phyloP scores from a whole-genome alignment of 306 rosid species.

The Ammopiptanthus mongolicus region DNA sequence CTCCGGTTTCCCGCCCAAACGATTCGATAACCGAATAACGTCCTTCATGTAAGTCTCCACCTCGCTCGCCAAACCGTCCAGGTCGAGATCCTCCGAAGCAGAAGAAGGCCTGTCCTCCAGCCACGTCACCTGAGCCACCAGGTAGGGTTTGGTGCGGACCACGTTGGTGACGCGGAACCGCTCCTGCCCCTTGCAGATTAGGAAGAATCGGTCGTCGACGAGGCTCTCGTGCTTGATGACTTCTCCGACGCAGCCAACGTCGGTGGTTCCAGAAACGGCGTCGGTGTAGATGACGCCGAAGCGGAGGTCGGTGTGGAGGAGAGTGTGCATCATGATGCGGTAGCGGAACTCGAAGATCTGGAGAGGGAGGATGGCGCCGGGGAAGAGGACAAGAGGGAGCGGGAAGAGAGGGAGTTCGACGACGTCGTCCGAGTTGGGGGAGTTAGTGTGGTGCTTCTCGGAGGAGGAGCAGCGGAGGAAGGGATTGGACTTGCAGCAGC shows the following conservation, averaged over 20 bases:
- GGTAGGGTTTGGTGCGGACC: constrained; percentile 84
- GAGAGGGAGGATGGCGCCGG: constrained; percentile 88
- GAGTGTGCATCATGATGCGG: constrained; percentile 99
- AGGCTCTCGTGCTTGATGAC: constrained; percentile 95
- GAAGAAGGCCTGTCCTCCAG: constrained; percentile 94
- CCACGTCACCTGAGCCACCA: constrained; percentile 87
- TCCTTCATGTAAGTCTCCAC: constrained; percentile 91
- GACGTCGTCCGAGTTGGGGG: constrained; percentile 67
- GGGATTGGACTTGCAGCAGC: constrained; percentile 31
- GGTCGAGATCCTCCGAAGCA: constrained; percentile 55
- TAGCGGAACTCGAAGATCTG: constrained; percentile 99
- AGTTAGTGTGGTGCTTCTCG: constrained; percentile 69
- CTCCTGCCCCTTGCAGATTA: constrained; percentile 94
- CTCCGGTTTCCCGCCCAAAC: constrained; percentile 89
- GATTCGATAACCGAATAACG: constrained; percentile 83
- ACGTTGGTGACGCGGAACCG: constrained; percentile 72
- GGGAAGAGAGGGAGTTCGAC: constrained; percentile 95
- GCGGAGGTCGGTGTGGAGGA: constrained; percentile 94
- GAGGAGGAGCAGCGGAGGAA: constrained; percentile 72
- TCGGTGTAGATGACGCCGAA: constrained; percentile 88
- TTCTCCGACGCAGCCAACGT: constrained; percentile 94
- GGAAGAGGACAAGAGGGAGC: constrained; percentile 84
- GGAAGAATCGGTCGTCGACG: constrained; percentile 89
- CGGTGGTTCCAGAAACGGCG: constrained; percentile 70
- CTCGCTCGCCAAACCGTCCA: constrained; percentile 63